Evolutionary conservation across 148 eudicot species (phyloP), one percentile per base, ranked within the genome.

Genomic region (Drosera capensis): DNA sequence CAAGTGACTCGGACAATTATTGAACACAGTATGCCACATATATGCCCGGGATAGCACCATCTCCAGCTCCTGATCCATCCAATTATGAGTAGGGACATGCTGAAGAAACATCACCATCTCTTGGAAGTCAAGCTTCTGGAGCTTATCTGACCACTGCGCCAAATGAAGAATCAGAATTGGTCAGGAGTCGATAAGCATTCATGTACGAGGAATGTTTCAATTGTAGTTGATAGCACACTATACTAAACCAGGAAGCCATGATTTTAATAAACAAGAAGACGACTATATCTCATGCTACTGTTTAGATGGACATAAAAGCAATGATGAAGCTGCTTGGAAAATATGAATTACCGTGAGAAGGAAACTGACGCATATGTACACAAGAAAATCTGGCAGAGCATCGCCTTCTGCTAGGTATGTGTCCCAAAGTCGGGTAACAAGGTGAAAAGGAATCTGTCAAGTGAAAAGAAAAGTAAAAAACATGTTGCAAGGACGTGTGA

Each of bases 341-440:
- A n/a, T n/a, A n/a, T n/a, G n/a, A n/a, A n/a, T 72, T 67, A 90
- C 99, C 55, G 95, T 80, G 23, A 90, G 57, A 57, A 90, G 93
- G 49, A 90, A 79, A 54, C 99, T 90, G 67, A 95, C 99, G 36
- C 73, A 74, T 71, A 90, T 90, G 63, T 90, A 90, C 60, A 90
- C 85, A 3, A 84, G 99, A 62, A 90, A 84, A 52, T 90, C 99
- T 39, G 99, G 99, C 54, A 90, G 66, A 37, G 99, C 99, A 63
- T 90, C 99, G 20, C 99, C 99, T 80, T 84, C 99, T 13, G 99
- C 99, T 50, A 90, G 95, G 68, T 90, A 90, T 26, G 99, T 90
- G 74, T 90, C 99, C 99, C 95, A 90, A 63, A 90, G 82, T 28
- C 99, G 93, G 39, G 77, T 84, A 36, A 90, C 85, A 14, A 90